These are phyloP conservation scores for Teratosphaeria destructans DNA, from an alignment of 2,329 filamentous ascomycete species.

Conservation along the genomic window DNA sequence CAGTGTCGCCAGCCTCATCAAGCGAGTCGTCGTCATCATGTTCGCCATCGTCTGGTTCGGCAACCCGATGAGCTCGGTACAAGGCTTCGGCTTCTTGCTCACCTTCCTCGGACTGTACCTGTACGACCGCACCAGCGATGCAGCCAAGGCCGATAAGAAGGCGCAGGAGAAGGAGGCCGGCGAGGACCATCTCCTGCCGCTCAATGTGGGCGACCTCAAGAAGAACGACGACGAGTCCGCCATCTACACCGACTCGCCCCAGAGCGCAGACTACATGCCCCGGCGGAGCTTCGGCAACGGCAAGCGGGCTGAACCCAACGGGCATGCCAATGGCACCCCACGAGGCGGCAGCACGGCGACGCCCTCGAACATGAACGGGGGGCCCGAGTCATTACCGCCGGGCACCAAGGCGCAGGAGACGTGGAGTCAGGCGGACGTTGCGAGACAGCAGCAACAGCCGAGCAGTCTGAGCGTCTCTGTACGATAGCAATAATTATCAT, in stretches of 20 bases:
- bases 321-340: constrained; percentile 9
- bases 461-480: background rate
- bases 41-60: constrained; percentile 95
- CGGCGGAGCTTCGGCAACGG: constrained; percentile 16
- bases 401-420: constrained; percentile 81
- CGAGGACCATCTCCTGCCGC: constrained; percentile 55
- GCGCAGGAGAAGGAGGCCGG: constrained; percentile 54
- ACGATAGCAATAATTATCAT: background rate
- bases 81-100: constrained; percentile 73
- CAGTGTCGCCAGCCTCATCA: constrained; percentile 89
- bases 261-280: background rate
- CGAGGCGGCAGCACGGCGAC: background rate
- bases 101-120: constrained; percentile 90
- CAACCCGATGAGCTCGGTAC: constrained; percentile 71
- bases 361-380: constrained; percentile 9
- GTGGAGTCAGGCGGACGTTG: constrained; percentile 48
- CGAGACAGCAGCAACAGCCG: background rate
- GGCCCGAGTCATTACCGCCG: constrained; percentile 46
- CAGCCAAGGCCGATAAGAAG: constrained; percentile 75
- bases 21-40: constrained; percentile 92
- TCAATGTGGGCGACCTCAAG: constrained; percentile 33
- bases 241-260: constrained; percentile 13
- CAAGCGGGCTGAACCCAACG: constrained; percentile 15
- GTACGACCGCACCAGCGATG: constrained; percentile 85
- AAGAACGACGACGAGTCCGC: constrained; percentile 19